These are phyloP conservation scores for Pichia sp. DNA, from an alignment of 1,139 yeast species.

Conservation along the genomic window DNA sequence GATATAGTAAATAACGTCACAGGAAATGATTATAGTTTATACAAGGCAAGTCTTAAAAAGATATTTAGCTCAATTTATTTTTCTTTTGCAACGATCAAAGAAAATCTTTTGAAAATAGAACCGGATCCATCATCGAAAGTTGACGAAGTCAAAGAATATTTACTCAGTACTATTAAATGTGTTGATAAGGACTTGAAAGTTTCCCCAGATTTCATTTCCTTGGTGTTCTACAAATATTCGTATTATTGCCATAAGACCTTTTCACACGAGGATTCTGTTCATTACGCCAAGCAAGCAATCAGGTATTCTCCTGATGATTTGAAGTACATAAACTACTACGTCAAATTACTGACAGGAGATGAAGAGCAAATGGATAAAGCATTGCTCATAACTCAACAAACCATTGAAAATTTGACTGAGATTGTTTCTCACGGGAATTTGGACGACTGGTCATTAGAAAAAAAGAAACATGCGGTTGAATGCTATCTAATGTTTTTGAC, in stretches of 20 bases:
- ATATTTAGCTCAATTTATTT: slow-evolving; percentile 13
- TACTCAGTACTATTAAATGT: slow-evolving; percentile 8
- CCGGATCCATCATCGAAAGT: slow-evolving; percentile 10
- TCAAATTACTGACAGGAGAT: slow-evolving; percentile 42
- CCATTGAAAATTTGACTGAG: slow-evolving; percentile 23
- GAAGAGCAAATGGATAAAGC: slow-evolving; percentile 39
- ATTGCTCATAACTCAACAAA: slow-evolving; percentile 34
- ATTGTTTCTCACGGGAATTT: slow-evolving; percentile 19
- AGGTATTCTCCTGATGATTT: slow-evolving; percentile 32
- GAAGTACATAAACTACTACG: slow-evolving; percentile 43
- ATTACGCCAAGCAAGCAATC: slow-evolving; percentile 30
- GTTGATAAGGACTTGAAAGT: neutral
- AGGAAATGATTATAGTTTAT: slow-evolving; percentile 3
- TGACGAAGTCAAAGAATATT: slow-evolving; percentile 4
- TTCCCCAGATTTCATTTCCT: neutral
- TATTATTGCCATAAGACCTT: slow-evolving; percentile 28
- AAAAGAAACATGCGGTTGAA: slow-evolving; percentile 52
- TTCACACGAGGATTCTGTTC: slow-evolving; percentile 27
- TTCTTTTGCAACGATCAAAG: slow-evolving; percentile 13
- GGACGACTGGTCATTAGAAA: slow-evolving; percentile 21
- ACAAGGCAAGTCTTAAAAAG: slow-evolving; percentile 7
- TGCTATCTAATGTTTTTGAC: slow-evolving; percentile 72
- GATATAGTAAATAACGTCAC: slow-evolving; percentile 6
- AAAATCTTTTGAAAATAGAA: slow-evolving; percentile 13
- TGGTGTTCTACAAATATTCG: slow-evolving; percentile 28